A percentile compares a stretch with the other conserved stretches of the same genome.
These are phyloP conservation scores for Cordyceps militaris DNA, from an alignment of 2,329 filamentous ascomycete genomes.

Conservation along the genomic window DNA sequence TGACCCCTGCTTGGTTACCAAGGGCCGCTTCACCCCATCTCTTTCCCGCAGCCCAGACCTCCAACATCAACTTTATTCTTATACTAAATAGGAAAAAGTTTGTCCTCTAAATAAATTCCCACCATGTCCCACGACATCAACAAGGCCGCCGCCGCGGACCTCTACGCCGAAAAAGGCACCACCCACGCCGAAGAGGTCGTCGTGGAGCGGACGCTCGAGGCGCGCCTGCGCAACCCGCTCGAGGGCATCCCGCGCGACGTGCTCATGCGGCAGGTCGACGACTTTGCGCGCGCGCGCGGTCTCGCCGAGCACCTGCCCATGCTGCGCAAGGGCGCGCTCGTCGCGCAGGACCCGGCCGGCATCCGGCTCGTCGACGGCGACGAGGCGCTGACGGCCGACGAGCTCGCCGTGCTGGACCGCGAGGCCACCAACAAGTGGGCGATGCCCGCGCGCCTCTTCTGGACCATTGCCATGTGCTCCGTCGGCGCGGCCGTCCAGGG, in stretches of 20 bases:
- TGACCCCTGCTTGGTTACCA: too few species aligned
- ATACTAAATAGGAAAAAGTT: too few species aligned
- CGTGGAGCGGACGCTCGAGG: neutral
- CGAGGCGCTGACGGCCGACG: slow-evolving; percentile 50
- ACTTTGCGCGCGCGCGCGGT: slow-evolving; percentile 54
- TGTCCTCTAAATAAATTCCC: too few species aligned
- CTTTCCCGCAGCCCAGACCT: too few species aligned
- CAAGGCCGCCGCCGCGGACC: slow-evolving; percentile 3
- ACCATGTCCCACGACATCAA: slow-evolving; percentile 8
- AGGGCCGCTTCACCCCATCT: too few species aligned
- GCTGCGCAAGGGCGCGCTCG: slow-evolving; percentile 62
- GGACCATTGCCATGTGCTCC: slow-evolving; percentile 62
- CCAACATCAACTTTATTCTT: too few species aligned
- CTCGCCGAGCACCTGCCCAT: slow-evolving; percentile 51
- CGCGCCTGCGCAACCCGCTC: slow-evolving; percentile 30
- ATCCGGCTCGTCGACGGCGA: slow-evolving; percentile 51
- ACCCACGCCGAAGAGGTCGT: slow-evolving; percentile 6
- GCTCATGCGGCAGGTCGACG: slow-evolving; percentile 49
- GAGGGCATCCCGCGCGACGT: slow-evolving; percentile 43
- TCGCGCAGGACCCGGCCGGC: slow-evolving; percentile 61
- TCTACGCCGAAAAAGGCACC: slow-evolving; percentile 6
- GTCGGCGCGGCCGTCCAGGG: slow-evolving; percentile 65
- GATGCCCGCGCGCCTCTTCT: slow-evolving; percentile 54
- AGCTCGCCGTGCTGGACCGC: slow-evolving; percentile 51
- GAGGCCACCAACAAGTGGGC: slow-evolving; percentile 63